Percentiles rank a stretch among this genome's conserved stretches.
phyloP scores from a whole-genome alignment of 2,329 filamentous ascomycete species.

The Colletotrichum higginsianum region DNA sequence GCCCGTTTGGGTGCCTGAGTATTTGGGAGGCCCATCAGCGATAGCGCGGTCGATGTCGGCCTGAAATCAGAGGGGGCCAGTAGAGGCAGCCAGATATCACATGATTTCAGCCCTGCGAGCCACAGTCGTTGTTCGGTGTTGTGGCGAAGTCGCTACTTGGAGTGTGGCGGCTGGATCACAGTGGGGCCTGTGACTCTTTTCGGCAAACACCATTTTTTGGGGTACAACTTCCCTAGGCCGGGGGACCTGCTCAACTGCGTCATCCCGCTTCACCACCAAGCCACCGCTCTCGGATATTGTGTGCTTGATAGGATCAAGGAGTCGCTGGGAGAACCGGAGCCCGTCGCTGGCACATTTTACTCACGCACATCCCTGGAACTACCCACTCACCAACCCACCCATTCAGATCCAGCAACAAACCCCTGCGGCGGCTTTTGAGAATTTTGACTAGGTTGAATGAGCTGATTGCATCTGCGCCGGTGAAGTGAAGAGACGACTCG shows the following conservation, averaged over 20 bases:
- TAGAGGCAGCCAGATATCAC: slow-evolving; percentile 28
- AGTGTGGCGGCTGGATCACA: not conserved
- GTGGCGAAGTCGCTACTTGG: slow-evolving; percentile 22
- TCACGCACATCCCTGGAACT: not conserved
- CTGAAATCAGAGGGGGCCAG: too few species aligned
- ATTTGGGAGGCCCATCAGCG: too few species aligned
- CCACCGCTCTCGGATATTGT: not conserved
- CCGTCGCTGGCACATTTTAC: not conserved
- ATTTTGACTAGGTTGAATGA: too few species aligned
- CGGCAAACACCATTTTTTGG: slow-evolving; percentile 8
- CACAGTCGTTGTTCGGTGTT: not conserved
- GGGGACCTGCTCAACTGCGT: slow-evolving; percentile 18
- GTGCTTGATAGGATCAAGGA: not conserved
- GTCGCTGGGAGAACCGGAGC: not conserved
- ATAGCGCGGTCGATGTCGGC: too few species aligned
- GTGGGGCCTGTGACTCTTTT: not conserved
- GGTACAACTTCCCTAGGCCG: not conserved
- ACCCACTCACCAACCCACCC: not conserved
- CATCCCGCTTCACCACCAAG: slow-evolving; percentile 6
- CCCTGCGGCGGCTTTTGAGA: not conserved
- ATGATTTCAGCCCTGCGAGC: slow-evolving; percentile 39
- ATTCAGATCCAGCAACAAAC: not conserved
- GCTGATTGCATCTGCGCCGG: not conserved
- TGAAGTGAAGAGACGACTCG: not conserved
- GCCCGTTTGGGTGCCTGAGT: too few species aligned